phyloP scores from a whole-genome alignment of 192 early-diverging fungal species.

The Jimgerdemannia lactiflua region DNA sequence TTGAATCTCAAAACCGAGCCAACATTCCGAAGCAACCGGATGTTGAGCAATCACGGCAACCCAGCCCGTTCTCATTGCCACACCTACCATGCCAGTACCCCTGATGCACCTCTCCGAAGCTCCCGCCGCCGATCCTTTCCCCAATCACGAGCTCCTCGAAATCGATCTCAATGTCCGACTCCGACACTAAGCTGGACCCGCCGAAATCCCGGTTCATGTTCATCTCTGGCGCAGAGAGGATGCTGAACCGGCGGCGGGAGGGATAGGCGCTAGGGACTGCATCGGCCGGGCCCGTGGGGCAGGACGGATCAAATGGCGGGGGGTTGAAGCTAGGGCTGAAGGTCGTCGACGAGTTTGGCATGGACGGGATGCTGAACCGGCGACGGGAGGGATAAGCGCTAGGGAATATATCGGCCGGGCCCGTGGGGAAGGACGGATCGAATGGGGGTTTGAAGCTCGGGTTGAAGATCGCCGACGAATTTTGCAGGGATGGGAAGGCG shows the following conservation, averaged over 20 bases:
- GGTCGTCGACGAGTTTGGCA: background rate
- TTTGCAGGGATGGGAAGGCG: background rate
- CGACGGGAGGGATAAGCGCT: background rate
- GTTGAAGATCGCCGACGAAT: background rate
- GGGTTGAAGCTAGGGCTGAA: background rate
- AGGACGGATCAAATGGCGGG: background rate
- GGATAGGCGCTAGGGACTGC: background rate
- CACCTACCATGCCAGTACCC: conserved; percentile 4
- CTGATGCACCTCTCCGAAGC: conserved; percentile 5
- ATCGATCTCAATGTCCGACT: conserved; percentile 5
- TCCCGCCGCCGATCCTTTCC: background rate
- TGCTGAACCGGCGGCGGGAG: background rate
- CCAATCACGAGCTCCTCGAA: background rate
- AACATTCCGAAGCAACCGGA: no score
- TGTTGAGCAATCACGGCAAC: no score
- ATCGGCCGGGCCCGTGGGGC: background rate
- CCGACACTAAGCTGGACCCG: background rate
- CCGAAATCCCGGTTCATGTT: background rate
- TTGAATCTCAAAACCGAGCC: no score
- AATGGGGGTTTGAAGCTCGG: background rate
- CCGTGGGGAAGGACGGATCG: background rate
- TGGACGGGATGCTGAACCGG: background rate
- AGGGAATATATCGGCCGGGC: background rate
- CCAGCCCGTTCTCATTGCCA: background rate
- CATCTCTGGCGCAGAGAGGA: background rate